Evolutionary conservation across 2,329 filamentous ascomycete species (phyloP), one percentile per base, ranked within the genome.

Genomic region (Colletotrichum agaves): DNA sequence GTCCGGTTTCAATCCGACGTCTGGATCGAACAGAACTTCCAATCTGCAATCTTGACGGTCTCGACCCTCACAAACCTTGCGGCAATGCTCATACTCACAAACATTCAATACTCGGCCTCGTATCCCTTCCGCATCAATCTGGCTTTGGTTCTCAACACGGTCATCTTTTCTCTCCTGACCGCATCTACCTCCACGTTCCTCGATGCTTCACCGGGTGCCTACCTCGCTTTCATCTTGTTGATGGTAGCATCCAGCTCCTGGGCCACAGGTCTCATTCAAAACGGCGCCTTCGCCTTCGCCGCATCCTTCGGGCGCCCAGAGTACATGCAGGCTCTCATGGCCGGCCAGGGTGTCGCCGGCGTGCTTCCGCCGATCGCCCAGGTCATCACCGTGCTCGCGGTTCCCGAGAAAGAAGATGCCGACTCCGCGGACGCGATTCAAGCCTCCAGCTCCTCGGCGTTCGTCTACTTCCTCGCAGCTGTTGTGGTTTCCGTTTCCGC

Each of bases 301-400:
- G 89, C 92, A 3, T 91, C 93, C 59, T 98, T 97, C 75, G 93
- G 91, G 39, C 85, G 92, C 58, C 88, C 91, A 19, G 93, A 96
- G 78, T 99, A 98, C 78, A 97, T 93, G 62, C 95, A 98, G 79
- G 95, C 91, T 23, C 94, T 98, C 78, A 98, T 99, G 94, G 90
- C 91, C 3, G 96, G 96, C 1, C 96, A 99, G 79, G 95, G 91
- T 35, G 85, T 99, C 4, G 94, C 96, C 0, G 96, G 96, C 33
- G 94, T 99, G 10, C 82, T 98, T 3, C 96, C 96, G 0, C 91
- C 93, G 53, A 84, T 97, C 53, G 93, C 93, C 1, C 94, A 98
- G 78, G 95, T 98, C 72, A 78, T 92, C 49, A 92, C 93, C 1
- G 94, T 97, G 12, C 83, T 98, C 11, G 86, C 88, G 37, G 84